Evolutionary conservation across 345 rosid species (phyloP), one percentile per base, ranked within the genome.

Genomic region (Streptanthus diversifolius): DNA sequence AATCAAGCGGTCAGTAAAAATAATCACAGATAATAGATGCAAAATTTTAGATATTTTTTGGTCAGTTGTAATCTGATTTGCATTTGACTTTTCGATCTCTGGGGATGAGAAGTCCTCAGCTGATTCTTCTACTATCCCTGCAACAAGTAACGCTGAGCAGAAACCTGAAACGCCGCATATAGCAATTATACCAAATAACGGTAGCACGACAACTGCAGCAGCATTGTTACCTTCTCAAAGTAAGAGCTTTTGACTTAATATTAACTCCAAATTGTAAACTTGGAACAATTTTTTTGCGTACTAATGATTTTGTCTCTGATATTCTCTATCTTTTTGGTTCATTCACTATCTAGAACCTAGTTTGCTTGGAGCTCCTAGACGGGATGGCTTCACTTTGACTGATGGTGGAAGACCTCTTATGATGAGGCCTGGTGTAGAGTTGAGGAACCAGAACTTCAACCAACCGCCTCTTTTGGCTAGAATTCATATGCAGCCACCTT

Each of bases 321-420:
- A n/a, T 22, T 67, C 65, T 52, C 54, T 24, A 40, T 72, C 56
- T 17, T 71, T 39, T 80, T 49, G 55, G 43, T 70, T 79, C 22
- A 22, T 41, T 58, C 70, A 54, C 57, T 47, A 79, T 53, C 33
- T 78, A 90, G 99, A 80, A 83, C 92, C 98, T 76, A 83, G 96
- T 72, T 83, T 95, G 83, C 96, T 89, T 79, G 98, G 98, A 70
- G 83, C 84, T 82, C 92, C 95, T 72, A 85, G 86, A 80, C 85
- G 86, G 68, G 98, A 87, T 71, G 78, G 56, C 71, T 77, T 70
- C 78, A 66, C 77, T 44, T 67, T 66, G 67, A 35, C 68, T 58
- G 86, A 82, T 61, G 63, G 51, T 72, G 85, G 83, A 71, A 84
- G 82, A 78, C 78, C 73, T 49, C 81, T 73, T 61, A 61, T 63